phyloP scores from a whole-genome alignment of 768 basidiomycete species.

The Terana coerulea region DNA sequence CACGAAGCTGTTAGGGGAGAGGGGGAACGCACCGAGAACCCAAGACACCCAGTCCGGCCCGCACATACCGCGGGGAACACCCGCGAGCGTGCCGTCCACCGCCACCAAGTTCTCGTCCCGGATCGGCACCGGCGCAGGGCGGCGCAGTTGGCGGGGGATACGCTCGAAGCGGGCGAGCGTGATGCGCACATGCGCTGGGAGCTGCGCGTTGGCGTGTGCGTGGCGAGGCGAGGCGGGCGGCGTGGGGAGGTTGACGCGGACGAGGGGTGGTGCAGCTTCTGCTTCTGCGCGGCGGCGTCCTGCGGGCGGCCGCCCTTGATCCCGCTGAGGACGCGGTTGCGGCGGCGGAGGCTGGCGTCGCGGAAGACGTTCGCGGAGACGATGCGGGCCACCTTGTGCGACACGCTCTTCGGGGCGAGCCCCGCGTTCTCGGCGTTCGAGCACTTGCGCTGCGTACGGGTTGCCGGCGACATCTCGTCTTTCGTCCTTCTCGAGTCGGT shows the following conservation, averaged over 20 bases:
- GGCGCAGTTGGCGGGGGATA: background rate
- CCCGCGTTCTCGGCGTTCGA: conserved; percentile 24
- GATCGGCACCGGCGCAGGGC: background rate
- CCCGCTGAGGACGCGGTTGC: conserved; percentile 13
- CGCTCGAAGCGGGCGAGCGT: no score
- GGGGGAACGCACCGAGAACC: conserved; percentile 39
- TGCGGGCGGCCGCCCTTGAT: conserved; percentile 1
- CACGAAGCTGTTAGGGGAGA: background rate
- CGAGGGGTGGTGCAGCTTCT: background rate
- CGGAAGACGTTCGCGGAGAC: conserved; percentile 5
- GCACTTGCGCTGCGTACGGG: conserved; percentile 19
- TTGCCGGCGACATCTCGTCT: background rate
- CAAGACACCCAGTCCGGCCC: conserved; percentile 42
- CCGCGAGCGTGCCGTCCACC: conserved; percentile 47
- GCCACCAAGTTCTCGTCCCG: conserved; percentile 47
- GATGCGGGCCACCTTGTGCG: conserved; percentile 3
- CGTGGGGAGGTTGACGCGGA: conserved; percentile 7
- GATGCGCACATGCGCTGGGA: background rate
- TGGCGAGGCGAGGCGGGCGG: conserved; percentile 7
- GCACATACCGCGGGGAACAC: conserved; percentile 63
- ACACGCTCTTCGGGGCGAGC: conserved; percentile 2
- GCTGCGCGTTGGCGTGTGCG: background rate
- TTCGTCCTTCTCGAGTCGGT: background rate
- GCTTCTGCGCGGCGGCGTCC: background rate
- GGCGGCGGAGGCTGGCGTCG: conserved; percentile 13